Base-by-base conservation (phyloP, 306 rosid genomes). In the Lablab purpureus region DNA sequence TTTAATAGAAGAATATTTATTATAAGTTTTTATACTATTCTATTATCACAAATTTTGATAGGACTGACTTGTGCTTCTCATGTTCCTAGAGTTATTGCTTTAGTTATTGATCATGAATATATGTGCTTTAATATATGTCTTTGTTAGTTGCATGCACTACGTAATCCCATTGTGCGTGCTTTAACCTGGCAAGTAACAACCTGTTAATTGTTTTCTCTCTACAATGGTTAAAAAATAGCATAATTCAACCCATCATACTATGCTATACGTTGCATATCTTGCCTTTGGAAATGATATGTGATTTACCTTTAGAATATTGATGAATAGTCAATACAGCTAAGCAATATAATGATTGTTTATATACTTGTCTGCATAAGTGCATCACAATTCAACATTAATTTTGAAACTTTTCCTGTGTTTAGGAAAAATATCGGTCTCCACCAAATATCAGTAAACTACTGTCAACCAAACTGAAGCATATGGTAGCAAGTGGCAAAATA, bases 381-480 rank as follows among this genome's bases (percentile, higher is more conserved):
- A 40, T 65, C 23, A 22, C 18, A 52, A 9, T 19, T 52, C 59
- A 18, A 59, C 79, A 84, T 43, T 45, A 36, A 74, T 78, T 79
- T 71, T 82, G 81, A 70, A 37, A 73, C 23, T 76, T 69, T 60
- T 74, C 63, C 67, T 82, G 69, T 73, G 71, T 66, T 25, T 55
- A 94, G 98, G 97, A 89, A 71, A 90, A 92, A 36, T 90, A 89
- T 78, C 89, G 78, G 89, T 88, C 93, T 28, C 97, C 93, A 15
- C 86, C 93, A 83, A 89, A 90, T 85, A 92, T 92, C 73, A 86
- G 77, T 77, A 92, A 88, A 82, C 76, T 92, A 59, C 83, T 94
- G 76, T 81, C 92, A 52, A 63, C 91, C 60, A 90, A 91, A 85
- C 69, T 94, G 87, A 92, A 92, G 94, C 91, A 94, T 78, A 84